phyloP scores from a whole-genome alignment of 768 basidiomycete genomes.

The Harrya chromipes region DNA sequence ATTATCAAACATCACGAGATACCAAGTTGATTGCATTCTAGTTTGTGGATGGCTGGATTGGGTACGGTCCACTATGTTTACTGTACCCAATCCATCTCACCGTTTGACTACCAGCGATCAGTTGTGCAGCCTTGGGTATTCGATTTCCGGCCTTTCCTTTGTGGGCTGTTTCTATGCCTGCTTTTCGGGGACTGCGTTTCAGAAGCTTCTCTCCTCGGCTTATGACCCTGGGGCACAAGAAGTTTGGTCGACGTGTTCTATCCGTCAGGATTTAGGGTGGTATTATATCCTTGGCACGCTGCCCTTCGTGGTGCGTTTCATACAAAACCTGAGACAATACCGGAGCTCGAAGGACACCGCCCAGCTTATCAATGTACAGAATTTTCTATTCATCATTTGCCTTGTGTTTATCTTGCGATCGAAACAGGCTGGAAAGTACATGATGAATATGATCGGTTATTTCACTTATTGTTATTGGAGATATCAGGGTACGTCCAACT shows the following conservation, averaged over 20 bases:
- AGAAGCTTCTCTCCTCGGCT: constrained; percentile 3
- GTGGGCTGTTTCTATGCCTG: constrained; percentile 67
- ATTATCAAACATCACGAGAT: not conserved
- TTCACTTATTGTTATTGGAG: constrained; percentile 68
- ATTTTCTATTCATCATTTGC: not conserved
- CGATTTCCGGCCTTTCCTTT: constrained; percentile 69
- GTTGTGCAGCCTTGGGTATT: constrained; percentile 75
- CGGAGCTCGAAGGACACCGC: constrained; percentile 66
- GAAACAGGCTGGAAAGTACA: constrained; percentile 81
- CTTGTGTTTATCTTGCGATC: not conserved
- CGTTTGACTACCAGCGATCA: constrained; percentile 55
- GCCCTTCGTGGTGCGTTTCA: constrained; percentile 72
- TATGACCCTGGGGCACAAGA: constrained; percentile 38
- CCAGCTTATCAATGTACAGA: constrained; percentile 83
- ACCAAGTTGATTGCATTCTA: constrained; percentile 24
- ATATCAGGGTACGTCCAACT: constrained; percentile 43
- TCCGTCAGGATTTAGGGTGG: constrained; percentile 53
- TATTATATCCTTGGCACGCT: constrained; percentile 57
- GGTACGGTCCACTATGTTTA: constrained; percentile 41
- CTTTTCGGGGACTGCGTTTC: not conserved
- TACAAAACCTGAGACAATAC: constrained; percentile 88
- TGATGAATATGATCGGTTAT: constrained; percentile 48
- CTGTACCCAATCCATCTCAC: constrained; percentile 6
- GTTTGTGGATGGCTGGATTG: constrained; percentile 90
- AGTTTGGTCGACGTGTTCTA: constrained; percentile 42